Evolutionary conservation across 176 grass and related monocot species (phyloP).

Genomic region (Dendrocalamus sinicus): DNA sequence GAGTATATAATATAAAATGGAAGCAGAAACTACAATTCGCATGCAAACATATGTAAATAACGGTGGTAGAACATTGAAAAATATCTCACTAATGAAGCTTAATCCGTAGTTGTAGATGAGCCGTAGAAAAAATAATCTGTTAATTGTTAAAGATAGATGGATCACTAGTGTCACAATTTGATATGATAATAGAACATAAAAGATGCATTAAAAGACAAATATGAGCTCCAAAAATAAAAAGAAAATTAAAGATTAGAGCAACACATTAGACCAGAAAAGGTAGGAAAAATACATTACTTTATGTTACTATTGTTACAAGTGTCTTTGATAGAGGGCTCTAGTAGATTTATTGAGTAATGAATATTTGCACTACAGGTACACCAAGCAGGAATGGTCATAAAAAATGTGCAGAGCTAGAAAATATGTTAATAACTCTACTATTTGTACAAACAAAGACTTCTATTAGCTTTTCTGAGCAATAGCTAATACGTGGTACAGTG

Average conservation of each 20-base stretch:
- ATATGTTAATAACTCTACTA: neutral
- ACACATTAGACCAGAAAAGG: neutral
- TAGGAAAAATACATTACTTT: neutral
- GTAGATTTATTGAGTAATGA: neutral
- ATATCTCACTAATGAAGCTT: too few relatives aligned
- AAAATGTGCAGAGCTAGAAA: neutral
- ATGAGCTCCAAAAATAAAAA: neutral
- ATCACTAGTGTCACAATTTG: too few relatives aligned
- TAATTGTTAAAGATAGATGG: too few relatives aligned
- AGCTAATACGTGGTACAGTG: neutral
- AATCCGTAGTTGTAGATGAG: too few relatives aligned
- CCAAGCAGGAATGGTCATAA: neutral
- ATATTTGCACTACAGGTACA: conserved; percentile 5
- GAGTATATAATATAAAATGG: too few relatives aligned
- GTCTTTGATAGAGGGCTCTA: neutral
- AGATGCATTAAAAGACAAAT: too few relatives aligned
- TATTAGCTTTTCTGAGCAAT: neutral
- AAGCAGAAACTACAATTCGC: too few relatives aligned
- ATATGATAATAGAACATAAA: too few relatives aligned
- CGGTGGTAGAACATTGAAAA: too few relatives aligned
- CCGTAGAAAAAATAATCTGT: too few relatives aligned
- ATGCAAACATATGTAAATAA: too few relatives aligned
- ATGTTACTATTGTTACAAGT: neutral
- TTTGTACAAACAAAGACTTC: neutral
- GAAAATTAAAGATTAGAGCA: neutral